Percentiles rank a stretch among this genome's conserved stretches.
These are phyloP conservation scores for Penicillium sp. DNA, from an alignment of 2,329 filamentous ascomycete species.

Conservation along the genomic window DNA sequence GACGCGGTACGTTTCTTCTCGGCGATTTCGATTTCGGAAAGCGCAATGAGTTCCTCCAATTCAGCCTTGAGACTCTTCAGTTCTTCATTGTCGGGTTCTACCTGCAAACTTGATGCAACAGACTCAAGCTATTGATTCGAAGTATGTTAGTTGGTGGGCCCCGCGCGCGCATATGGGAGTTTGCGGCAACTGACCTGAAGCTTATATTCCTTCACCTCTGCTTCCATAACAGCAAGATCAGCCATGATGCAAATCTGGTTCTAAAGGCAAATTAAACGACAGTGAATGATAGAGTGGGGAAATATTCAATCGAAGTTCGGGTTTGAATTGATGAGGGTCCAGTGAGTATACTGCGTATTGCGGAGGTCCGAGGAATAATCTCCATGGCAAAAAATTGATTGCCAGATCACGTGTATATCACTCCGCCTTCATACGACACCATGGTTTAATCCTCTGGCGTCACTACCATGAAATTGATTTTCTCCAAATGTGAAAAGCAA, in stretches of 20 bases:
- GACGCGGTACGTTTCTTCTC: slow-evolving; percentile 65
- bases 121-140: slow-evolving; percentile 64
- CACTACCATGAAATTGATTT: too few species aligned
- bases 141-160: slow-evolving; percentile 11
- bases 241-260: slow-evolving; percentile 32
- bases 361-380: neutral
- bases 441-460: too few species aligned
- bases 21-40: slow-evolving; percentile 75
- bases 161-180: neutral
- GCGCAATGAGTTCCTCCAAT: slow-evolving; percentile 74
- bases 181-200: slow-evolving; percentile 47
- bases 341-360: neutral
- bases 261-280: neutral
- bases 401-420: neutral
- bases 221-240: slow-evolving; percentile 44
- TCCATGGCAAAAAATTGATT: slow-evolving; percentile 1
- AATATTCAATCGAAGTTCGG: neutral
- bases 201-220: slow-evolving; percentile 58
- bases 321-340: neutral
- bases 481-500: too few species aligned
- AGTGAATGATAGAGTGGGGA: neutral
- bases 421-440: neutral
- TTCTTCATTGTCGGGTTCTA: slow-evolving; percentile 75
- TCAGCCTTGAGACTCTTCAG: slow-evolving; percentile 73
- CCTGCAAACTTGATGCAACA: slow-evolving; percentile 69